A percentile compares a stretch with the other conserved stretches of the same genome.
These are phyloP conservation scores for Apiospora pterosperma DNA, from an alignment of 2,329 filamentous ascomycete genomes.

Conservation along the genomic window DNA sequence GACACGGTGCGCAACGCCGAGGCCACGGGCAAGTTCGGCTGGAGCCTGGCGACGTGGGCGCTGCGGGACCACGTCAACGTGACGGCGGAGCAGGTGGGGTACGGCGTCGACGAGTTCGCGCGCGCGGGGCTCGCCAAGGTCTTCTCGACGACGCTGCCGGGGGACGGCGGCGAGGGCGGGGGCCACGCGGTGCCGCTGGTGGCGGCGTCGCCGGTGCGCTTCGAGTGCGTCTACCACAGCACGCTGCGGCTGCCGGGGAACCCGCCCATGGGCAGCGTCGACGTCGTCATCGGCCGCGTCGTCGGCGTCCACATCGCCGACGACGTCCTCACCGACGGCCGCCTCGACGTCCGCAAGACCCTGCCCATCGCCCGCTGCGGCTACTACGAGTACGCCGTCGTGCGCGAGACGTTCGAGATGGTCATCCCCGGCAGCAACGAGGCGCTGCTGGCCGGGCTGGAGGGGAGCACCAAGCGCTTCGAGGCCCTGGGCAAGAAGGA, in stretches of 20 bases:
- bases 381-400: slow-evolving; percentile 56
- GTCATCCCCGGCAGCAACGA: slow-evolving; percentile 37
- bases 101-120: slow-evolving; percentile 53
- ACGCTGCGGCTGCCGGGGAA: slow-evolving; percentile 54
- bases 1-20: slow-evolving; percentile 57
- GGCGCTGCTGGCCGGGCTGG: slow-evolving; percentile 12
- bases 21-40: slow-evolving; percentile 52
- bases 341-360: slow-evolving; percentile 53
- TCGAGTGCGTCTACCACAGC: slow-evolving; percentile 55
- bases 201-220: slow-evolving; percentile 49
- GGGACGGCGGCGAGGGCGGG: slow-evolving; percentile 22
- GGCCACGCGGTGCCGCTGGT: slow-evolving; percentile 45
- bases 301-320: slow-evolving; percentile 56
- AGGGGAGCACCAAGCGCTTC: not conserved
- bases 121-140: slow-evolving; percentile 46
- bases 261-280: slow-evolving; percentile 53
- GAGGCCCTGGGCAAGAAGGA: not conserved
- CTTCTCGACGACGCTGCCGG: slow-evolving; percentile 3
- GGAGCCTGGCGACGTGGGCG: slow-evolving; percentile 56
- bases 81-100: slow-evolving; percentile 46
- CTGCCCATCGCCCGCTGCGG: slow-evolving; percentile 58
- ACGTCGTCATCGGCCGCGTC: slow-evolving; percentile 55
- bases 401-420: slow-evolving; percentile 59
- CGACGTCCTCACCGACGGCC: slow-evolving; percentile 49
- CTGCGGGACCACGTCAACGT: slow-evolving; percentile 54